Evolutionary conservation across 495 filamentous ascomycete genomes (phyloP), one percentile per base, ranked within the genome.

Genomic region (Pseudoneurospora amorphoporcata): DNA sequence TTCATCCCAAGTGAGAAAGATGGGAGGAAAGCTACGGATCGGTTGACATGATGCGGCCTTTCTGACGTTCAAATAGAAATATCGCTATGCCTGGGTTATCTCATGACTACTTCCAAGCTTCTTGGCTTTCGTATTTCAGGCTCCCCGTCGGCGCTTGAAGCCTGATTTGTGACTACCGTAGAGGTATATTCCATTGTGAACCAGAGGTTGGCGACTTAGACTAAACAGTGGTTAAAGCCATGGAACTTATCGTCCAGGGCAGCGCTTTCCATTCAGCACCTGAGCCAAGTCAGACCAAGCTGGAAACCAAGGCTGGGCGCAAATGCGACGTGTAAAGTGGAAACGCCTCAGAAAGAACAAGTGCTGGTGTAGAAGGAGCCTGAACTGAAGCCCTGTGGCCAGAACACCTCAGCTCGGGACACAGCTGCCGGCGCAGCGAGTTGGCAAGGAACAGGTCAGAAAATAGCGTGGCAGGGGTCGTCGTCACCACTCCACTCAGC

Each of bases 161-260:
- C 53, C 14, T 61, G 53, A 61, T 61, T 17, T 61, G 29, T 35
- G 29, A 61, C 53, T 17, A 19, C 8, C 23, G n/a, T n/a, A n/a
- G n/a, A n/a, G n/a, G n/a, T 23, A 23, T 23, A 23, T 23, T 23
- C 23, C 23, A 61, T 6, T 5, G 23, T 61, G 29, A 61, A 35
- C 35, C 0, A 17, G 14, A 61, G 53, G 53, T 61, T 35, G 29
- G 53, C 53, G 7, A 32, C 32, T 61, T 61, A 17, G 8, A 61
- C 7, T 61, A 17, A 16, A 61, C 7, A 32, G 14, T 35, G 17
- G 74, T 73, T 71, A 77, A 75, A 43, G 81, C 72, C 81, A n/a
- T n/a, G n/a, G n/a, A 83, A 84, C 83, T 73, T 73, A 69, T 76
- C 72, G 39, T 65, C 39, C 71, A 70, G 53, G 29, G 14, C 29